phyloP scores from a whole-genome alignment of 2,329 filamentous ascomycete species.

The Trichoderma cornu-damae region DNA sequence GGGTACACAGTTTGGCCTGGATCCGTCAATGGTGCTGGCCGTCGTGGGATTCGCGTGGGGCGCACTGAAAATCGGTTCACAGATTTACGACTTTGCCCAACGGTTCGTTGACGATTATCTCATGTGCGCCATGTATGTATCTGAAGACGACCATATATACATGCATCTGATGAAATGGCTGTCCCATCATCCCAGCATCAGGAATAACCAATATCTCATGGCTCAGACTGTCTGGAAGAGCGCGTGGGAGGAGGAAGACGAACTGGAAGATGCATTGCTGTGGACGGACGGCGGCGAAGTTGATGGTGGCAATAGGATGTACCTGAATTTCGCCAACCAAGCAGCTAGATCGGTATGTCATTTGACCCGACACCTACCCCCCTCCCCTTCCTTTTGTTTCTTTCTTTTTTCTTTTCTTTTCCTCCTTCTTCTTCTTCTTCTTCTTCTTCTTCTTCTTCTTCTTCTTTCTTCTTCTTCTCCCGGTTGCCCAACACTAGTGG shows the following conservation, averaged over 20 bases:
- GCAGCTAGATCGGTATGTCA: constrained; percentile 45
- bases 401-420: too few species aligned
- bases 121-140: constrained; percentile 49
- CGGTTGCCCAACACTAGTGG: too few species aligned
- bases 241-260: constrained; percentile 53
- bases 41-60: constrained; percentile 46
- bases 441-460: too few species aligned
- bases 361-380: too few species aligned
- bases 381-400: too few species aligned
- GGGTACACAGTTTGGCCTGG: constrained; percentile 43
- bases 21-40: constrained; percentile 45
- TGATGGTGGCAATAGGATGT: constrained; percentile 33
- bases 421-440: too few species aligned
- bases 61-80: constrained; percentile 33
- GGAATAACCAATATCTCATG: constrained; percentile 47
- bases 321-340: constrained; percentile 56
- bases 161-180: constrained; percentile 55
- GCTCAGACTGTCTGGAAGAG: constrained; percentile 52
- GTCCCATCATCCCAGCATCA: constrained; percentile 47
- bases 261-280: constrained; percentile 36
- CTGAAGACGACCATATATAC: constrained; percentile 54
- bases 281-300: constrained; percentile 38
- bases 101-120: constrained; percentile 41
- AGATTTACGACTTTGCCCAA: constrained; percentile 33
- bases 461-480: too few species aligned